A percentile compares a stretch with the other conserved stretches of the same genome.
Conservation (phyloP, 306 rosid species). For the Lablab purpureus region DNA sequence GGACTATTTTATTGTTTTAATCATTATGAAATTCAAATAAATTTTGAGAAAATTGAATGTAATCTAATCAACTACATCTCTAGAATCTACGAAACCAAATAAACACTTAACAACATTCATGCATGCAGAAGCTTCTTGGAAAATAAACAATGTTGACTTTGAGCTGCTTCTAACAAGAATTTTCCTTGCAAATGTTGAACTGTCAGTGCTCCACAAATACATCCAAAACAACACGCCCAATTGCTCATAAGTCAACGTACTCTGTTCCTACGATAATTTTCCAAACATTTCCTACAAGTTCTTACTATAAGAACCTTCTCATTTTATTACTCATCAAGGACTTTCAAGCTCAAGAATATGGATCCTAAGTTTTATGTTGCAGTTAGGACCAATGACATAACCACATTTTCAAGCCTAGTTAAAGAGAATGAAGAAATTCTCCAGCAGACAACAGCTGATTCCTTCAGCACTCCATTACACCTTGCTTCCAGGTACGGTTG, state of each 20-base stretch:
- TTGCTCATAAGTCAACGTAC: slow-evolving; percentile 3
- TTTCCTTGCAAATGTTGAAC: slow-evolving; percentile 41
- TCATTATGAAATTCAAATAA: too few species aligned
- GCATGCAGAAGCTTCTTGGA: slow-evolving; percentile 35
- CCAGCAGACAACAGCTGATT: slow-evolving; percentile 56
- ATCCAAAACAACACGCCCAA: background rate
- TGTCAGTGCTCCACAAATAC: background rate
- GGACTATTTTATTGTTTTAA: too few species aligned
- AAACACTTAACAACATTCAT: background rate
- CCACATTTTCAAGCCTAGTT: slow-evolving; percentile 51
- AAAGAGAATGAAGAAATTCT: slow-evolving; percentile 54
- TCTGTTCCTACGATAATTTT: slow-evolving; percentile 10
- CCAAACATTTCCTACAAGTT: slow-evolving; percentile 24
- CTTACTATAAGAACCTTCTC: background rate
- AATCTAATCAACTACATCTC: too few species aligned
- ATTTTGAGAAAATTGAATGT: too few species aligned
- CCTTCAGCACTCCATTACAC: slow-evolving; percentile 68
- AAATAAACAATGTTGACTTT: background rate
- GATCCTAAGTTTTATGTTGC: slow-evolving; percentile 59
- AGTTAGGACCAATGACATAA: slow-evolving; percentile 48
- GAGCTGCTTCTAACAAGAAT: background rate
- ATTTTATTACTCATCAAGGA: background rate
- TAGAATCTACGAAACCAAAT: too few species aligned
- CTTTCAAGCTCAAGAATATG: slow-evolving; percentile 46
- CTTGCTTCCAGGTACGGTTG: slow-evolving; percentile 67